phyloP scores from a whole-genome alignment of 129 eudicot genomes.

The Tanacetum coccineum region DNA sequence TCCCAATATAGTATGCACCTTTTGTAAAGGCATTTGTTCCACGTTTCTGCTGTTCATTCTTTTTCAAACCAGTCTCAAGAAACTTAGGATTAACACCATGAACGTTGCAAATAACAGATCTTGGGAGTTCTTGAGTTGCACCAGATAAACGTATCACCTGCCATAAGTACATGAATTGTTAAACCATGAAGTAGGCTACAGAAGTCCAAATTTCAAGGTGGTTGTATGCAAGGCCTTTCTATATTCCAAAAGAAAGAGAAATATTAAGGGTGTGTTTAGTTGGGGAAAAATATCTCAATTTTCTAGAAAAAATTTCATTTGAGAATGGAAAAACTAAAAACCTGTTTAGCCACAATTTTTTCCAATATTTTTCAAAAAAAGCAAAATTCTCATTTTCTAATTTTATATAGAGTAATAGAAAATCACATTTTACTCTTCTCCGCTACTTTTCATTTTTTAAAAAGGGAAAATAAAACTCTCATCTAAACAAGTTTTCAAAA shows the following conservation, averaged over 20 bases:
- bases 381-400: too few relatives aligned
- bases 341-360: too few relatives aligned
- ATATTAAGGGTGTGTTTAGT: too few relatives aligned
- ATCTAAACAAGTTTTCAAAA: too few relatives aligned
- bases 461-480: too few relatives aligned
- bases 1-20: constrained; percentile 92
- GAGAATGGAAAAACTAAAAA: too few relatives aligned
- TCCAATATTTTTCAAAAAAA: too few relatives aligned
- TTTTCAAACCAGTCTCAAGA: constrained; percentile 76
- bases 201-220: constrained; percentile 5
- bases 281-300: too few relatives aligned
- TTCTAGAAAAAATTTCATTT: too few relatives aligned
- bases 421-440: too few relatives aligned
- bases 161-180: constrained; percentile 28
- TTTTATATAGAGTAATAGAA: too few relatives aligned
- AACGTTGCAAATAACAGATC: constrained; percentile 91
- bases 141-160: constrained; percentile 94
- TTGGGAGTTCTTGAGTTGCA: constrained; percentile 94
- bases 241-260: neutral
- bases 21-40: constrained; percentile 54
- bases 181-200: constrained; percentile 9
- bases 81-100: constrained; percentile 98
- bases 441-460: too few relatives aligned
- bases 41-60: constrained; percentile 56
- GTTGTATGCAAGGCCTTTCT: constrained; percentile 10